phyloP scores from a whole-genome alignment of 805 yeast species.

The Candida nemodendra region DNA sequence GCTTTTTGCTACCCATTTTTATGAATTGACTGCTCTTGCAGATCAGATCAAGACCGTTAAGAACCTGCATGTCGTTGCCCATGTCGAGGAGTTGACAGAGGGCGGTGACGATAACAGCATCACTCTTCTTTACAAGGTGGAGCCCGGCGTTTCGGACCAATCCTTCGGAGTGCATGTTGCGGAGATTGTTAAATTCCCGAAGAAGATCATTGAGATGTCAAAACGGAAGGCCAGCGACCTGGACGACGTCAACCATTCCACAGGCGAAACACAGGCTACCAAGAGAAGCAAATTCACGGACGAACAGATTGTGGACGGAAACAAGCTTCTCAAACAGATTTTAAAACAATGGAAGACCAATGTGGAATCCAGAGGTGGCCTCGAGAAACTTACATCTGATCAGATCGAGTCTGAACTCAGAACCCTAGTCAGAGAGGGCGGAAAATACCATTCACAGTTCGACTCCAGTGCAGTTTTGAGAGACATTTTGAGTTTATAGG shows the following conservation, averaged over 20 bases:
- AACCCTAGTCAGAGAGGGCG: constrained; percentile 28
- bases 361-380: constrained; percentile 43
- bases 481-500: constrained; percentile 23
- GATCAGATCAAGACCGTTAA: constrained; percentile 61
- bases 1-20: constrained; percentile 96
- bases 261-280: constrained; percentile 34
- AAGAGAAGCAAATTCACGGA: constrained; percentile 52
- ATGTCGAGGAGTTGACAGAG: constrained; percentile 52
- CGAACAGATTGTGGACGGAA: constrained; percentile 55
- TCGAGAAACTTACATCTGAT: constrained; percentile 41
- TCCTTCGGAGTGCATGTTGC: constrained; percentile 98
- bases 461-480: constrained; percentile 19
- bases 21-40: constrained; percentile 83
- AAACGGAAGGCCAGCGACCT: constrained; percentile 89
- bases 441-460: constrained; percentile 19
- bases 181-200: constrained; percentile 90
- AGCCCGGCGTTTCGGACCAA: constrained; percentile 91
- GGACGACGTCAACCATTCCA: constrained; percentile 50
- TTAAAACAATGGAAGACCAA: constrained; percentile 53
- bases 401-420: constrained; percentile 42
- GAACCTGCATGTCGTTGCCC: constrained; percentile 92
- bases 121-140: constrained; percentile 89
- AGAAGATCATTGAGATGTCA: constrained; percentile 90
- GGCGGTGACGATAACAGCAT: constrained; percentile 58
- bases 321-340: constrained; percentile 46